Conservation (phyloP, 345 rosid genomes). For the Gossypium rotundifolium region DNA sequence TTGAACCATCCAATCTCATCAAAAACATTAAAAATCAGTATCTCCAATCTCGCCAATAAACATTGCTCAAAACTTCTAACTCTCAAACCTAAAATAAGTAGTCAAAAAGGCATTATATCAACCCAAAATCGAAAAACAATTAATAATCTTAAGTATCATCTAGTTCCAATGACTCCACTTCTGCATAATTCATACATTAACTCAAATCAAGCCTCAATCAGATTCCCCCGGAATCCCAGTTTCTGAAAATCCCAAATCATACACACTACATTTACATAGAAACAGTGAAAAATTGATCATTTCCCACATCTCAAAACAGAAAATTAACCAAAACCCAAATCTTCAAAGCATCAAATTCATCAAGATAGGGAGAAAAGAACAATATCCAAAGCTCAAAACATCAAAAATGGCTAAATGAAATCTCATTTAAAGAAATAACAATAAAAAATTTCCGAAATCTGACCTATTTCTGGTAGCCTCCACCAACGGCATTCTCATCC, state of each 20-base stretch:
- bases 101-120: background rate
- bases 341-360: background rate
- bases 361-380: background rate
- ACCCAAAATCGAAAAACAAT: background rate
- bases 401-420: background rate
- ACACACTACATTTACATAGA: background rate
- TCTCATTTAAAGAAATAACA: background rate
- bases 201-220: background rate
- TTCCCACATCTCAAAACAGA: background rate
- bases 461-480: constrained; percentile 25
- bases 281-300: background rate
- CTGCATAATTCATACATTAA: background rate
- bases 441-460: background rate
- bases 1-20: background rate
- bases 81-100: background rate
- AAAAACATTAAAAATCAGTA: background rate
- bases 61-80: background rate
- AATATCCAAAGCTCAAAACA: background rate
- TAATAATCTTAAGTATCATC: background rate
- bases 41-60: background rate
- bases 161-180: background rate
- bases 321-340: background rate
- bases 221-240: background rate
- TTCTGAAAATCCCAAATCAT: background rate
- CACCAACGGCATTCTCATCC: constrained; percentile 35